Base-by-base conservation (phyloP, 2,329 filamentous ascomycete genomes). In the Aspergillus sp. region DNA sequence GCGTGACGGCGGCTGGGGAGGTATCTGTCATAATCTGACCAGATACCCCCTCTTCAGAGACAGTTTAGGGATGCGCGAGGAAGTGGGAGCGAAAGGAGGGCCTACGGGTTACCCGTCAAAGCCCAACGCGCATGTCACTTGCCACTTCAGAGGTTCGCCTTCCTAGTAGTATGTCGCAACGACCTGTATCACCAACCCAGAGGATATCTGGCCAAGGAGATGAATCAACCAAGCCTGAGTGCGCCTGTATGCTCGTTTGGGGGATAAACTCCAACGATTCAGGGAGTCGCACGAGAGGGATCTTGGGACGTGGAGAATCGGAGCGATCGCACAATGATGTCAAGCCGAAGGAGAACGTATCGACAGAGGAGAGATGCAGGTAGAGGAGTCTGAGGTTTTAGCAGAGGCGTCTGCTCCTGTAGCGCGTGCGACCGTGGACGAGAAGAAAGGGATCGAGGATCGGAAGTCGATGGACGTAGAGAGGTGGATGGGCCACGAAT, bases 21-120 rank as follows among this genome's bases (percentile, higher is more conserved):
- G 73, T 75, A 76, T 78, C 76, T 77, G 76, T 78, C 76, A 79
- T 79, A 78, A 72, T 78, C 75, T 64, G 76, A 77, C 76, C 77
- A 74, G 71, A 66, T 66, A 71, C 72, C 74, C 72, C 75, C 72
- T 75, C 73, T 64, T 58, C 62, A 55, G 64, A 31, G 49, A 38
- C 25, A 31, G 16, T 40, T 65, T 53, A 64, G 64, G 56, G 62
- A 58, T 61, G 63, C 60, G 60, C 58, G 57, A 55, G 55, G 57
- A 57, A 53, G 54, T 54, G 56, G 49, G 56, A 58, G 55, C 52
- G 52, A 55, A 52, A 42, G 50, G 51, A 44, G 34, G 52, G 48
- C 53, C 52, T 51, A 42, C 45, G 50, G 50, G 49, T 46, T 52
- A 58, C 52, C 55, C 48, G 50, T 58, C 61, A 56, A 47, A 54